phyloP scores from a whole-genome alignment of 148 eudicot genomes.

The Camellia japonica region DNA sequence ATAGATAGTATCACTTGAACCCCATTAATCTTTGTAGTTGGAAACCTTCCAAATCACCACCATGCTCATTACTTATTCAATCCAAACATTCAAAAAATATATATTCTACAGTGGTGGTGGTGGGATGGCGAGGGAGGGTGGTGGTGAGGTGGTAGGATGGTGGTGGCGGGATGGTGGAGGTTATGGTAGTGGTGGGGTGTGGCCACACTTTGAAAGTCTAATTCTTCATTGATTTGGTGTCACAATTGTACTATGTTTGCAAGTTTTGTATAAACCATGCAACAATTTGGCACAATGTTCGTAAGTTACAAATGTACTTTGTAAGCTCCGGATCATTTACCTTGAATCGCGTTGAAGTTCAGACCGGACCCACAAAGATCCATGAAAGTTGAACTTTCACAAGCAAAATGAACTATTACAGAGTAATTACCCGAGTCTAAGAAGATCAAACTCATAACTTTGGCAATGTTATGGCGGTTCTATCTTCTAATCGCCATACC shows the following conservation, averaged over 20 bases:
- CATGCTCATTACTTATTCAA: no score
- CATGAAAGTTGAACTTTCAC: background rate
- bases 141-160: no score
- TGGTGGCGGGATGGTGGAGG: no score
- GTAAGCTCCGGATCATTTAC: background rate
- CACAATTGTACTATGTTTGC: background rate
- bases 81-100: no score
- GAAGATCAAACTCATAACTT: background rate
- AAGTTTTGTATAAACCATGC: background rate
- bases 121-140: no score
- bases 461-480: background rate
- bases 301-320: background rate
- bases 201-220: background rate
- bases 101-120: no score
- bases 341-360: background rate
- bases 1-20: no score
- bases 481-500: slow-evolving; percentile 27
- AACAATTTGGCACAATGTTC: background rate
- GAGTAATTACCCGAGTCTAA: background rate
- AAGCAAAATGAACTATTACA: background rate
- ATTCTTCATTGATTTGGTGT: background rate
- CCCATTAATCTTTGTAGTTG: no score
- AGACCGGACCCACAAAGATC: background rate
- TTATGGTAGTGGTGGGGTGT: no score
- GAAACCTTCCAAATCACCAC: no score